Conservation (phyloP, 768 basidiomycete species). For the Cytidiella melzeri region DNA sequence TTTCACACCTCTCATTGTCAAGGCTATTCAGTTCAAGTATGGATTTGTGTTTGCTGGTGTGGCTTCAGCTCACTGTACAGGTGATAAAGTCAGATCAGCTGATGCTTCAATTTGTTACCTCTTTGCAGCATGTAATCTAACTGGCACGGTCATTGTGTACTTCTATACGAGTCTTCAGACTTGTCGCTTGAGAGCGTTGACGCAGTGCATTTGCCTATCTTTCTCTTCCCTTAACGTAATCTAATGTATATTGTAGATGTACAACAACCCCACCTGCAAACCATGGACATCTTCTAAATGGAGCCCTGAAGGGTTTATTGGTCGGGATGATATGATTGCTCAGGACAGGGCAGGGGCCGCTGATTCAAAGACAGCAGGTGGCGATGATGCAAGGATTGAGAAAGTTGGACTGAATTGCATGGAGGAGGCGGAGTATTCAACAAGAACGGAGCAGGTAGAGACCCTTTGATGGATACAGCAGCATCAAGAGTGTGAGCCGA, state of each 20-base stretch:
- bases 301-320: conserved; percentile 51
- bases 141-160: conserved; percentile 53
- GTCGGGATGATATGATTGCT: conserved; percentile 40
- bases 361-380: too few species aligned
- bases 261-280: conserved; percentile 55
- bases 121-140: conserved; percentile 57
- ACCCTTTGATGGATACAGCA: too few species aligned
- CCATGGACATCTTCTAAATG: conserved; percentile 60
- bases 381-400: too few species aligned
- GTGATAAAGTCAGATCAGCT: neutral
- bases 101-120: too few species aligned
- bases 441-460: too few species aligned
- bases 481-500: too few species aligned
- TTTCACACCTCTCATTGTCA: conserved; percentile 71
- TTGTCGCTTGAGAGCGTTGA: conserved; percentile 64
- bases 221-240: conserved; percentile 3
- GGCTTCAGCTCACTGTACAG: neutral
- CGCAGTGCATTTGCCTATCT: conserved; percentile 29
- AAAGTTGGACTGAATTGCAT: too few species aligned
- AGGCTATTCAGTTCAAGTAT: conserved; percentile 51
- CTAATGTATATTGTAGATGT: conserved; percentile 36
- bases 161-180: conserved; percentile 69
- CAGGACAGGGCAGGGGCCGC: too few species aligned
- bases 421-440: too few species aligned
- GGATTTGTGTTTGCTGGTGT: conserved; percentile 72